Evolutionary conservation across 164 flowering plant genomes (phyloP), one percentile per base, ranked within the genome.

Genomic region (Sedum album): DNA sequence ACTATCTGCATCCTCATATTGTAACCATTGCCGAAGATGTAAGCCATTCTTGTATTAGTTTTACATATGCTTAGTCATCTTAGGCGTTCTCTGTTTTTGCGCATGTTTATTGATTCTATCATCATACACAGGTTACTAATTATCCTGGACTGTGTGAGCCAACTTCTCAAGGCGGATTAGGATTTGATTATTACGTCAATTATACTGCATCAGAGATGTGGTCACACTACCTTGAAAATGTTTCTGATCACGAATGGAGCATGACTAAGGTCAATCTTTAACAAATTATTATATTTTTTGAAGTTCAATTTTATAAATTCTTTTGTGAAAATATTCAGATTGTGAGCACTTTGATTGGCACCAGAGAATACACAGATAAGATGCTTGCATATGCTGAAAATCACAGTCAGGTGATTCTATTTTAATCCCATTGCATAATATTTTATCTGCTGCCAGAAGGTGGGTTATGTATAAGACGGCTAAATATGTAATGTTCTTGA

Each of bases 11-110:
- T 79, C 99, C 99, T 39, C 77, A 82, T 77, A 83, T 94, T 41
- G 76, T 94, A 65, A 94, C 99, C 65, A 91, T 91, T 75, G 99
- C 99, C 44, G 99, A 94, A 79, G 99, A 94, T 81, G 99, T 90
- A 81, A 85, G 93, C 10, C 31, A 57, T 57, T 57, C 62, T 57
- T 7, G 62, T 57, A 3, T 23, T 30, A 21, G 1, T 36, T 35
- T 38, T 28, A 28, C 36, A 49, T 53, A 53, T n/a, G 6, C 13
- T 31, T 60, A 38, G 1, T 44, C 11, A 25, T 33, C 55, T 65
- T 33, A 38, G 28, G 5, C 8, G 39, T 9, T 28, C 30, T 66
- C 28, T 23, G 23, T n/a, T n/a, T 68, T 68, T 28, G 20, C 46
- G 1, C 15, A 28, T 57, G 28, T 72, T 36, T 67, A 31, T 20